Base-by-base conservation (phyloP, 257 asterid genomes). In the Penstemon barbatus region DNA sequence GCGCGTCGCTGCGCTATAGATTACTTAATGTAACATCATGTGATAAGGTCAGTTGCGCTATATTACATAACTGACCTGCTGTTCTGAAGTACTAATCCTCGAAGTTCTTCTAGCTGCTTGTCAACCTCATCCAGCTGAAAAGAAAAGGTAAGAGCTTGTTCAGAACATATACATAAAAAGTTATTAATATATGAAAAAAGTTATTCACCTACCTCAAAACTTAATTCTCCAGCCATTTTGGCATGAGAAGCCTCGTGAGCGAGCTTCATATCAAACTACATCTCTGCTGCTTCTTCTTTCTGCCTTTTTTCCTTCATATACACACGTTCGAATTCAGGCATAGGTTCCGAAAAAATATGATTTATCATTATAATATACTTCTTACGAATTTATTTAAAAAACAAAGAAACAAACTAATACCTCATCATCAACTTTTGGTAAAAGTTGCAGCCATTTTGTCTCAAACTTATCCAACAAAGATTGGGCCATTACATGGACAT, bases 401-500 rank as follows among this genome's bases (percentile, higher is more conserved):
- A n/a, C n/a, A n/a, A n/a, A n/a, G n/a, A n/a, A n/a, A n/a, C n/a
- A n/a, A n/a, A n/a, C n/a, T n/a, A n/a, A n/a, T n/a, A n/a, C n/a
- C n/a, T n/a, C n/a, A n/a, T n/a, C n/a, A n/a, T n/a, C n/a, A n/a
- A n/a, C n/a, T n/a, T n/a, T n/a, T n/a, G n/a, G n/a, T n/a, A n/a
- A n/a, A n/a, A n/a, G n/a, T n/a, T n/a, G n/a, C n/a, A n/a, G n/a
- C n/a, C n/a, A n/a, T n/a, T n/a, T n/a, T n/a, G n/a, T n/a, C n/a
- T n/a, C n/a, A n/a, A n/a, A n/a, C n/a, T 75, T 92, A 19, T 83
- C 96, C 81, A 92, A 75, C 79, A 92, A 80, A 48, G 88, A 79
- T 81, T 77, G 79, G 62, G 98, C 97, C 96, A 89, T 92, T 65
- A 89, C 92, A 74, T 92, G 98, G 62, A 89, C 96, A 57, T 86